These are phyloP conservation scores for Starmerella tilneyi DNA, from an alignment of 805 yeast species.

Conservation along the genomic window DNA sequence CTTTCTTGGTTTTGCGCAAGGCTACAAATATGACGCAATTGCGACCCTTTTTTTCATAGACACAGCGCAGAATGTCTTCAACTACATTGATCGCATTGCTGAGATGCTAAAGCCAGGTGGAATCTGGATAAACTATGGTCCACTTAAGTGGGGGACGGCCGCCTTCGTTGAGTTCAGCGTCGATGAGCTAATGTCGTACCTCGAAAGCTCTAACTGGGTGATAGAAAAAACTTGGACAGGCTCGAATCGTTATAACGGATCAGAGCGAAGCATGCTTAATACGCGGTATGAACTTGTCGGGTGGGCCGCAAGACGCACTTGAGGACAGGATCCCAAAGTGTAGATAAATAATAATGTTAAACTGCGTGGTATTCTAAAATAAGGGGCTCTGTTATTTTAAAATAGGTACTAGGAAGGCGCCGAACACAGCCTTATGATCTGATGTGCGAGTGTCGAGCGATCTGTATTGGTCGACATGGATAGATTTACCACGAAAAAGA, in stretches of 20 bases:
- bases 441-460: conserved; percentile 54
- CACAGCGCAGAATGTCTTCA: conserved; percentile 79
- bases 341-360: neutral
- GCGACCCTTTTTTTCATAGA: conserved; percentile 67
- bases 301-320: conserved; percentile 11
- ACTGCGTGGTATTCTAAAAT: neutral
- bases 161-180: conserved; percentile 59
- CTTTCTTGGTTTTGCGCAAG: conserved; percentile 44
- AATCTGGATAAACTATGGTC: conserved; percentile 85
- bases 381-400: conserved; percentile 29
- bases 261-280: conserved; percentile 28
- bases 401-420: conserved; percentile 43
- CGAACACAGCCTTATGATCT: conserved; percentile 86
- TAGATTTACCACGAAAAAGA: conserved; percentile 48
- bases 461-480: conserved; percentile 53
- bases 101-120: conserved; percentile 41
- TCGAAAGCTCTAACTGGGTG: conserved; percentile 56
- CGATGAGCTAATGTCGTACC: conserved; percentile 52
- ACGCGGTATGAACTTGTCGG: conserved; percentile 27
- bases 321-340: neutral
- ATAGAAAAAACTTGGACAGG: conserved; percentile 24
- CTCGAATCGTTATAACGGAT: conserved; percentile 29
- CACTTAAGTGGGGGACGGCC: conserved; percentile 81
- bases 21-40: conserved; percentile 33
- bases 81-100: conserved; percentile 59